Base-by-base conservation (phyloP, 2,329 filamentous ascomycete species). In the Hypoxylon sp. region DNA sequence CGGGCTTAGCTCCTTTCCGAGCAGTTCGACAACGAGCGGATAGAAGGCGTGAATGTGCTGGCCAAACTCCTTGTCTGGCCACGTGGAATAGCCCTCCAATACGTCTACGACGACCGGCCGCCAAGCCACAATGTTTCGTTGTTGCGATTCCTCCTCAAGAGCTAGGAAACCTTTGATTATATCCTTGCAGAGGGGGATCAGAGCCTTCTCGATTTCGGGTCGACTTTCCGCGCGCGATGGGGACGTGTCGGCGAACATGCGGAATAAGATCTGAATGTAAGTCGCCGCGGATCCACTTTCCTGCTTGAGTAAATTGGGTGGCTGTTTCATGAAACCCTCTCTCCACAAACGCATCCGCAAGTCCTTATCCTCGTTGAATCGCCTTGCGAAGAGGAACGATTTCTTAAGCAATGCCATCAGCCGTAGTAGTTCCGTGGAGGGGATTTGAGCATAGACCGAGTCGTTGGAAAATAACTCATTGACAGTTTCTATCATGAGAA, bases 281-380 rank as follows among this genome's bases (percentile, higher is more conserved):
- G 96, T 97, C 2, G 92, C 92, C 0, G 95, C 95, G 57, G 91
- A 92, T 41, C 95, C 94, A 64, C 88, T 92, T 80, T 99, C 95
- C 77, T 99, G 95, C 81, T 99, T 99, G 28, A 99, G 85, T 11
- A 99, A 84, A 73, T 99, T 99, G 2, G 95, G 95, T 15, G 95
- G 94, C 76, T 99, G 95, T 80, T 97, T 97, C 95, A 99, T 99
- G 84, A 99, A 99, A 0, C 96, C 95, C 77, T 99, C 95, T 52
- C 93, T 86, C 93, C 96, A 99, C 17, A 99, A 84, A 17, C 92
- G 88, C 85, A 97, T 97, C 47, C 95, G 89, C 37, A 99, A 83
- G 70, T 98, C 95, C 79, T 97, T 97, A 79, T 99, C 94, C 67
- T 93, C 93, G 77, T 99, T 99, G 84, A 99, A 99, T 71, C 91